These are phyloP conservation scores for Penicillium sp. DNA, from an alignment of 2,329 filamentous ascomycete genomes.

Conservation along the genomic window DNA sequence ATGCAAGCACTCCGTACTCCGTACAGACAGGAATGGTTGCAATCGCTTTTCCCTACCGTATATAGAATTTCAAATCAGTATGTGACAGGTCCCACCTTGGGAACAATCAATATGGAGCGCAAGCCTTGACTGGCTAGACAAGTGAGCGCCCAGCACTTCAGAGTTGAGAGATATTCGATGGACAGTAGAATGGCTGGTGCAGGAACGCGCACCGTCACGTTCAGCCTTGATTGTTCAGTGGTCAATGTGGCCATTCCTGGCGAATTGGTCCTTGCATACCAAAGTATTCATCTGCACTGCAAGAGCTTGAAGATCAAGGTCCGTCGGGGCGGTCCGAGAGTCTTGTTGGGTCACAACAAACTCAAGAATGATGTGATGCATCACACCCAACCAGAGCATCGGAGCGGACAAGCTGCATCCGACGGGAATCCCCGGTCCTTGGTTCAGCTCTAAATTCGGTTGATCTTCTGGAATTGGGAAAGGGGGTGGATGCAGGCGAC, in stretches of 20 bases:
- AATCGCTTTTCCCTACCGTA: no score
- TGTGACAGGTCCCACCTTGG: constrained; percentile 13
- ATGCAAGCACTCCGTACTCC: no score
- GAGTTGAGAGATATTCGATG: no score
- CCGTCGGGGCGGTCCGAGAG: background rate
- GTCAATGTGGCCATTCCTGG: constrained; percentile 10
- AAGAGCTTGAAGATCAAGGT: background rate
- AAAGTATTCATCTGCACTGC: constrained; percentile 4
- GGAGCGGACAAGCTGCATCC: constrained; percentile 20
- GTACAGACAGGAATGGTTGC: no score
- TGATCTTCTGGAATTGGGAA: no score
- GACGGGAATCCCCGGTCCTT: constrained; percentile 4
- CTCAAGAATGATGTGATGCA: constrained; percentile 12
- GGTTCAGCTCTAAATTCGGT: no score
- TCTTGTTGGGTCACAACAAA: constrained; percentile 1
- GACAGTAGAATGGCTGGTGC: no score
- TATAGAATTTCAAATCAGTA: constrained; percentile 10
- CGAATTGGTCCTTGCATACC: constrained; percentile 20
- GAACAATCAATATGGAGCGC: no score
- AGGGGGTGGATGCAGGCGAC: no score
- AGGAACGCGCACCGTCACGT: background rate
- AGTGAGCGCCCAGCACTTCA: no score
- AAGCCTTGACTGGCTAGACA: no score
- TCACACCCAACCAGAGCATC: constrained; percentile 8
- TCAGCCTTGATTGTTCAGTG: background rate